Evolutionary conservation across 1,284 basidiomycete species (phyloP), one percentile per base, ranked within the genome.

Genomic region (Austropuccinia psidii): DNA sequence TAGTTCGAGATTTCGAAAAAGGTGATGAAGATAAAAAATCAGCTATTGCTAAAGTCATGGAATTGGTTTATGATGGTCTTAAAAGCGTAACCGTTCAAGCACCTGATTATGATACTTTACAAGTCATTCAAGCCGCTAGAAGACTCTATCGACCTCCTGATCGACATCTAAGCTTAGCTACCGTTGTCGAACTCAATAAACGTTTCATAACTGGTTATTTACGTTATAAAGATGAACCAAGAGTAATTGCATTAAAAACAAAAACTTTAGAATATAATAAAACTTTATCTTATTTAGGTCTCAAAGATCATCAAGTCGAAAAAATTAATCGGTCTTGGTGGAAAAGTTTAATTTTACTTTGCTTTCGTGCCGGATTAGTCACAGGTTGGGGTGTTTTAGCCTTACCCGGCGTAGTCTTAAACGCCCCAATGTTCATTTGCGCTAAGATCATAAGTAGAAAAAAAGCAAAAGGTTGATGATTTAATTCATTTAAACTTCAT

Each of bases 231-330:
- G 89, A 98, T 79, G 93, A 98, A 79, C 93, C 94, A 0, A 87
- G 89, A 29, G 88, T 99, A 27, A 87, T 90, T 79, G 88, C 89
- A 66, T 84, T 98, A 27, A 87, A 91, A 58, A 84, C 84, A 58
- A 88, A 92, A 76, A 91, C 98, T n/a, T 84, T 94, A 49, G 89
- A 89, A 76, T 99, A 99, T 81, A 98, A 99, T 81, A 89, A 92
- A 75, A 84, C 89, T 66, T 84, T 98, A 49, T 86, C 89, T 54
- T 93, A 98, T 82, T 85, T 98, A 75, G 96, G 96, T n/a, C 84
- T 99, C 74, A 89, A 93, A 69, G 96, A 99, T 80, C 96, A 99
- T 80, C 96, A 99, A 84, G 94, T 93, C 92, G 0, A 87, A 91
- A 76, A 90, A 87, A 79, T 89, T 87, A 79, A 78, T 33, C 77